Conservation (phyloP, 176 grass and related monocot genomes). For the Themeda triandra region DNA sequence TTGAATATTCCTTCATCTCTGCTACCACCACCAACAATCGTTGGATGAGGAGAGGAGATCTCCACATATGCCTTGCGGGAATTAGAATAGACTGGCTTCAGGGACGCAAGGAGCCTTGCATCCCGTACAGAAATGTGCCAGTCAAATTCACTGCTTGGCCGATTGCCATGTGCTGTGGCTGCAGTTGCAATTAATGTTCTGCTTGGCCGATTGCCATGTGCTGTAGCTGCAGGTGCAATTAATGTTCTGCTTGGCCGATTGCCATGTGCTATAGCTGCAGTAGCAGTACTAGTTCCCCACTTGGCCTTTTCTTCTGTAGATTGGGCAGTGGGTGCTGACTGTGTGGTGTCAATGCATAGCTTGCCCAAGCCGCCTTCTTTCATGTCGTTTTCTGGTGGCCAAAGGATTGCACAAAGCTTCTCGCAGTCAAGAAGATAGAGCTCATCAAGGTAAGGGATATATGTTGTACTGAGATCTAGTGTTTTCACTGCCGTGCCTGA, state of each 20-base stretch:
- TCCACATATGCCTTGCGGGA: background rate
- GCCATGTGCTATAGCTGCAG: too few species aligned
- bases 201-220: too few species aligned
- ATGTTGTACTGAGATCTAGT: background rate
- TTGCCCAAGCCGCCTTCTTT: background rate
- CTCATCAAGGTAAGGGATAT: fast-evolving
- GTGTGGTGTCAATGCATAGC: background rate
- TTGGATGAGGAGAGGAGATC: background rate
- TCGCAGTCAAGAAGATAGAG: background rate
- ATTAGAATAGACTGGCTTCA: too few species aligned
- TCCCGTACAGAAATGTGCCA: too few species aligned
- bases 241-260: too few species aligned
- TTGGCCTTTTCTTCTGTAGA: too few species aligned
- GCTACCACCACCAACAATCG: background rate
- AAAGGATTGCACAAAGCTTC: background rate
- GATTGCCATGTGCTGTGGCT: too few species aligned
- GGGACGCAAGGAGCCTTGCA: too few species aligned
- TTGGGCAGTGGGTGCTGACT: background rate
- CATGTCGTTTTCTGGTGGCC: background rate
- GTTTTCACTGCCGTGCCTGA: slow-evolving; percentile 5
- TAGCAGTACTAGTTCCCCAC: background rate
- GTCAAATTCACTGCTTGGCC: too few species aligned
- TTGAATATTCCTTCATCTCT: background rate
- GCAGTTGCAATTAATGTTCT: too few species aligned
- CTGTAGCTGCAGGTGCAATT: too few species aligned